Percentiles rank a stretch among this genome's conserved stretches.
phyloP scores from a whole-genome alignment of 225 moss, liverwort and hornwort genomes.

The Takakia lepidozioides region DNA sequence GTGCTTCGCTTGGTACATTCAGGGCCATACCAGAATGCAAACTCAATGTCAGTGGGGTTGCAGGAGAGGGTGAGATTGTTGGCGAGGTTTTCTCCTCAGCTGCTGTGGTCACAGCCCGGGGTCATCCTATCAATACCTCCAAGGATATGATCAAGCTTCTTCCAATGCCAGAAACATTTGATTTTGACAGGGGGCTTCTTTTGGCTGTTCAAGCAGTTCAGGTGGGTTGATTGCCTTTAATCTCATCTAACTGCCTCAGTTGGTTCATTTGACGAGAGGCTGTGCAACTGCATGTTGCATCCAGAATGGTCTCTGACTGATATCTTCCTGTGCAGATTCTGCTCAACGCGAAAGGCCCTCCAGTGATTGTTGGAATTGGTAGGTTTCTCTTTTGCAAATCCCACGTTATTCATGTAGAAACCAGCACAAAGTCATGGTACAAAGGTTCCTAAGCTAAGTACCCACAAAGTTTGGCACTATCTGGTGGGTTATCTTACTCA shows the following conservation, averaged over 20 bases:
- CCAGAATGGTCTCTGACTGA: not conserved
- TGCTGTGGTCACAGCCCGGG: conserved; percentile 16
- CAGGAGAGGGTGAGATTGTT: conserved; percentile 33
- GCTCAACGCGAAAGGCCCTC: conserved; percentile 60
- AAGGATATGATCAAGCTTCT: conserved; percentile 65
- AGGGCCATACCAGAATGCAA: conserved; percentile 9
- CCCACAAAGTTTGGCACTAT: no score
- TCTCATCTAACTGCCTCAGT: not conserved
- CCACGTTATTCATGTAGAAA: not conserved
- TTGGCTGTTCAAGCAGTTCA: conserved; percentile 83
- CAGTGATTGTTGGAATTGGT: conserved; percentile 81
- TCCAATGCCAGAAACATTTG: conserved; percentile 77
- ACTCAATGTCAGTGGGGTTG: conserved; percentile 25
- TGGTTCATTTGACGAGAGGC: not conserved
- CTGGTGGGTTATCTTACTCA: no score
- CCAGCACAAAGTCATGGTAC: no score
- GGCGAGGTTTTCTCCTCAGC: conserved; percentile 21
- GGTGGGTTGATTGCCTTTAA: conserved; percentile 13
- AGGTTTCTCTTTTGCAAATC: no score
- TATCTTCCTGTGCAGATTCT: conserved; percentile 48
- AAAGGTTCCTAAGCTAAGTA: no score
- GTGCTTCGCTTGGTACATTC: not conserved
- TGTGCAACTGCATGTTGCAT: no score
- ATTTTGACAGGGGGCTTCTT: conserved; percentile 83
- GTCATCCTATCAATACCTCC: conserved; percentile 23